Conservation (phyloP, 495 filamentous ascomycete genomes). For the Xeromyces bisporus region DNA sequence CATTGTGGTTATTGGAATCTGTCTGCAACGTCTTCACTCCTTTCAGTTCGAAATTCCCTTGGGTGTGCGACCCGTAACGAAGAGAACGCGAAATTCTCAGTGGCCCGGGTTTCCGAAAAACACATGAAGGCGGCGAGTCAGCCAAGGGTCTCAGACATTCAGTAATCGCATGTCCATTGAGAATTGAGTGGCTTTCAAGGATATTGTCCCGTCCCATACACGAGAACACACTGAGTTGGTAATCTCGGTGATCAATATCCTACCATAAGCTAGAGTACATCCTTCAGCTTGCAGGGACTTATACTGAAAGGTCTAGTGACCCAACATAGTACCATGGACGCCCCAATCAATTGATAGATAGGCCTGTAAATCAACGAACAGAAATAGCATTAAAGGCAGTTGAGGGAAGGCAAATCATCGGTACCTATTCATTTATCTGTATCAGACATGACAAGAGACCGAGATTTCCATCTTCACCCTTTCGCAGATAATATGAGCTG, state of each 20-base stretch:
- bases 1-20: slow-evolving; percentile 16
- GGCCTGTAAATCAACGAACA: too few species aligned
- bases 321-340: slow-evolving; percentile 8
- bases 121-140: slow-evolving; percentile 18
- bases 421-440: too few species aligned
- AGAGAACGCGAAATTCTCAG: too few species aligned
- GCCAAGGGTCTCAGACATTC: slow-evolving; percentile 11
- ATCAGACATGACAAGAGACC: too few species aligned
- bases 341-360: too few species aligned
- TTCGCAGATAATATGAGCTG: too few species aligned
- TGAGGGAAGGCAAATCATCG: too few species aligned
- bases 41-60: slow-evolving; percentile 17
- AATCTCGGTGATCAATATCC: too few species aligned
- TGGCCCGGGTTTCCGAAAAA: too few species aligned
- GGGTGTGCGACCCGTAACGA: slow-evolving; percentile 12
- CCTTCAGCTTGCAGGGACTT: slow-evolving; percentile 7
- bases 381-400: too few species aligned
- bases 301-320: slow-evolving; percentile 14
- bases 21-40: slow-evolving; percentile 8
- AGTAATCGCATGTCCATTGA: slow-evolving; percentile 10
- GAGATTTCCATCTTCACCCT: too few species aligned
- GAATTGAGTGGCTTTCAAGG: slow-evolving; percentile 5
- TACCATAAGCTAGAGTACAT: too few species aligned
- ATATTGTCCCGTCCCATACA: slow-evolving; percentile 11
- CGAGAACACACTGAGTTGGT: slow-evolving; percentile 20